Percentiles rank a stretch among this genome's conserved stretches.
Evolutionary conservation across 805 yeast species (phyloP).

Genomic region (Metschnikowia anglica): DNA sequence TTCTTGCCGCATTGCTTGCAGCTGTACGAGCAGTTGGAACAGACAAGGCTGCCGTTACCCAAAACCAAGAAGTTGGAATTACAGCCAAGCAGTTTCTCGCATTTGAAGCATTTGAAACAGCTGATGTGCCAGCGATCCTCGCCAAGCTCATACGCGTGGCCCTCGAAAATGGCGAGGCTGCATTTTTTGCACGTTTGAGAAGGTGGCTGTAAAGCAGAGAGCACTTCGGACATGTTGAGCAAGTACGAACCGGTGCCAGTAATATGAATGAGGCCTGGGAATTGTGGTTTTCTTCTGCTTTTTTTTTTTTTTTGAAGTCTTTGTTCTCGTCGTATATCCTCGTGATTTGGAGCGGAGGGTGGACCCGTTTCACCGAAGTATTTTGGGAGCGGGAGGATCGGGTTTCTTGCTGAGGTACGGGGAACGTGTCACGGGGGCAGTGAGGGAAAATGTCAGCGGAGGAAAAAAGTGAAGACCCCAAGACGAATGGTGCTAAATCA

Average conservation of each 20-base stretch:
- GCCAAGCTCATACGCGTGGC: constrained; percentile 93
- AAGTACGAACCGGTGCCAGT: no score
- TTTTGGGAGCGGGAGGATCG: constrained; percentile 7
- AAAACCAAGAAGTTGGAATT: constrained; percentile 86
- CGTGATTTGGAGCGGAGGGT: no score
- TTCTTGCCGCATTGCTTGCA: constrained; percentile 83
- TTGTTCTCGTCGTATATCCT: no score
- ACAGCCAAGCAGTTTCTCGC: constrained; percentile 75
- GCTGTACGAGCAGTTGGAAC: constrained; percentile 88
- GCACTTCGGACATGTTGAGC: constrained; percentile 9
- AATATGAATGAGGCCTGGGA: no score
- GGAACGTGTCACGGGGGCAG: constrained; percentile 4
- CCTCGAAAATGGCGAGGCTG: constrained; percentile 62
- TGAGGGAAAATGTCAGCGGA: neutral
- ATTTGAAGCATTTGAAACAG: constrained; percentile 88
- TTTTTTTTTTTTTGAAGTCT: no score
- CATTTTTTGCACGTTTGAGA: constrained; percentile 42
- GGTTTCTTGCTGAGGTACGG: constrained; percentile 3
- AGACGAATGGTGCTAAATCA: neutral
- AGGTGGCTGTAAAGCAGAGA: constrained; percentile 1
- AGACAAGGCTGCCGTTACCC: constrained; percentile 89
- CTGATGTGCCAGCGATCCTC: constrained; percentile 95
- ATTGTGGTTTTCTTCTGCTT: no score
- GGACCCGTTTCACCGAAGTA: constrained; percentile 6
- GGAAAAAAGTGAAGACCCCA: neutral